Base-by-base conservation (phyloP, 2,329 filamentous ascomycete genomes). In the Monilinia aucupariae region DNA sequence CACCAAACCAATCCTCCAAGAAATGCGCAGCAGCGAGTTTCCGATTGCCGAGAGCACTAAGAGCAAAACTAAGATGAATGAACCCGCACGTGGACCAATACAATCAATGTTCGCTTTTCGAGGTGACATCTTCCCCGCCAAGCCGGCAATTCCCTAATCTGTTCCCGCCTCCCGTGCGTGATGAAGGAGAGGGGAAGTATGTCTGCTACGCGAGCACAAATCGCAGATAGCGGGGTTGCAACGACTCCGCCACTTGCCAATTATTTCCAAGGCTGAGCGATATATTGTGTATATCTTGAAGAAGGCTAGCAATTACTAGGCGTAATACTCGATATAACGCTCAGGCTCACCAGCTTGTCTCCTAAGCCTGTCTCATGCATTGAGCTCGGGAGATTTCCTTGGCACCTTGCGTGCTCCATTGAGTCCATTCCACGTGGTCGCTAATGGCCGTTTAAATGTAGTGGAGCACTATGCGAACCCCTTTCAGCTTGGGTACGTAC, bases 391-490 rank as follows among this genome's bases (percentile, higher is more conserved):
- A 47, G 20, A 13, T 20, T 47, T 15, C 2, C 54, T 56, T 56
- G 54, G 41, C 41, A 10, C 5, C 43, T 34, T 56, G 41, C 54
- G 54, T 47, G 41, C 41, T 47, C 54, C 54, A 47, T 56, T 22
- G 37, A 39, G 37, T 13, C 37, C 12, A 39, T 39, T 15, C 37
- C 13, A 39, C 15, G 37, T 39, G 37, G 27, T 56, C 54, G 54
- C 54, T 56, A 56, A 47, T 25, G 20, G 10, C 54, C 41, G 41
- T 56, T 56, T 13, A 22, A 47, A 34, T 25, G 54, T 41, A 34
- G 54, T 56, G 54, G 54, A 56, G 54, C 30, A 56, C 41, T 47
- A 56, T 56, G 54, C 54, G 54, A 56, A 34, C 54, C 54, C 54
- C 54, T 56, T 56, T 56, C 53, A 56, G 30, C 20, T 47, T 25